A percentile compares a stretch with the other conserved stretches of the same genome.
Conservation (phyloP, 2,329 filamentous ascomycete species). For the Aspergillus fumigatiaffinis region DNA sequence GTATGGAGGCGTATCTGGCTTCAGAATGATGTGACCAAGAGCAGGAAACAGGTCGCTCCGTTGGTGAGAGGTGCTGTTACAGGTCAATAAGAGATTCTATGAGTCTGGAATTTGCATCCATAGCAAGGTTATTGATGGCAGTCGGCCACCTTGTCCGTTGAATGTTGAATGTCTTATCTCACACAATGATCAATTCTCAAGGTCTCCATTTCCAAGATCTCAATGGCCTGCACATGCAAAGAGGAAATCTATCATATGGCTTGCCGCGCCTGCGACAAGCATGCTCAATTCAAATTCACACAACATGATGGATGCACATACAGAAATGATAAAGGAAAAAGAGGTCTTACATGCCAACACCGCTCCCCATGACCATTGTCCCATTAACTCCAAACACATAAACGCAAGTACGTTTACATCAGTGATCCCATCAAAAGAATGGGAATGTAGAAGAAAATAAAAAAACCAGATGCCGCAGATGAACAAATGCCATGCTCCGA, state of each 20-base stretch:
- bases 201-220: neutral
- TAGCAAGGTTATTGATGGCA: neutral
- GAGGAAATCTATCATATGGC: conserved; percentile 1
- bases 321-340: neutral
- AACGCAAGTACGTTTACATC: neutral
- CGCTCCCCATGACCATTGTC: neutral
- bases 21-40: conserved; percentile 55
- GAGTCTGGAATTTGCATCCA: neutral
- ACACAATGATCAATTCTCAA: neutral
- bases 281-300: neutral
- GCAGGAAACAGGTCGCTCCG: conserved; percentile 61
- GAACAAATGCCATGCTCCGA: conserved; percentile 5
- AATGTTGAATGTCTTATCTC: neutral
- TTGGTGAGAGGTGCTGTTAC: conserved; percentile 49
- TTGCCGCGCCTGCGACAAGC: neutral
- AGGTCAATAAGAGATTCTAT: conserved; percentile 10
- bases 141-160: neutral
- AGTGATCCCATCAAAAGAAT: neutral
- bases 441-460: neutral
- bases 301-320: neutral
- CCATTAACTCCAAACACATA: neutral
- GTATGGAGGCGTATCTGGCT: conserved; percentile 51
- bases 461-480: conserved; percentile 6
- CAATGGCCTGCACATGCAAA: neutral
- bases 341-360: neutral